These are phyloP conservation scores for Histomonas meleagridis DNA, from an alignment of 208 protist genomes.

Conservation along the genomic window DNA sequence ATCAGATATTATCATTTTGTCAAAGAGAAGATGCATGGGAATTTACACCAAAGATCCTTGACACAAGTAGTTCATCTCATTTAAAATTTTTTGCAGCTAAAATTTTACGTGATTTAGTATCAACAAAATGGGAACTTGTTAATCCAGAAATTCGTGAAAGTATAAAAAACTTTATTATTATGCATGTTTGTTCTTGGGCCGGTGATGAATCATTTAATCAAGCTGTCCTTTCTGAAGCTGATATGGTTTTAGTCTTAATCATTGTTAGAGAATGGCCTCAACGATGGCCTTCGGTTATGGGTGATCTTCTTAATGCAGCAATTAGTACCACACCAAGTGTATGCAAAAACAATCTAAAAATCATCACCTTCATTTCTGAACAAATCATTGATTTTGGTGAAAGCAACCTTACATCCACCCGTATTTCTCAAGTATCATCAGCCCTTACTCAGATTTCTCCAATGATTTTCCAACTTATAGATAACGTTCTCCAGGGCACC, in stretches of 20 bases:
- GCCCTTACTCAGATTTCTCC: background rate
- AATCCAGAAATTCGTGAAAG: background rate
- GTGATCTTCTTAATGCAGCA: background rate
- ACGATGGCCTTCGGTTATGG: background rate
- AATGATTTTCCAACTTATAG: background rate
- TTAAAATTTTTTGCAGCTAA: background rate
- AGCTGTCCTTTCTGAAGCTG: background rate
- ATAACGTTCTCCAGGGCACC: background rate
- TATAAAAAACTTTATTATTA: background rate
- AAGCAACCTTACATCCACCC: background rate
- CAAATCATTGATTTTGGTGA: background rate
- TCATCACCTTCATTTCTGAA: background rate
- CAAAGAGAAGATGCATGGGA: background rate
- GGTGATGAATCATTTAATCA: background rate
- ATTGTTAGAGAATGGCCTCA: slow-evolving; percentile 31
- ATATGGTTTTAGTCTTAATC: background rate
- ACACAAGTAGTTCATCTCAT: background rate
- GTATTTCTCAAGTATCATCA: background rate
- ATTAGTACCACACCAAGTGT: background rate
- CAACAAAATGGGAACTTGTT: background rate
- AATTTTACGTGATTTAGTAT: background rate
- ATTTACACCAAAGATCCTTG: background rate
- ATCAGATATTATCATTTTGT: background rate
- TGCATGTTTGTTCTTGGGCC: background rate
- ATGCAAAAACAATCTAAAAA: background rate